Percentiles rank a stretch among this genome's conserved stretches.
Evolutionary conservation across 1,284 basidiomycete genomes (phyloP).

Genomic region (Heimioporus retisporus): DNA sequence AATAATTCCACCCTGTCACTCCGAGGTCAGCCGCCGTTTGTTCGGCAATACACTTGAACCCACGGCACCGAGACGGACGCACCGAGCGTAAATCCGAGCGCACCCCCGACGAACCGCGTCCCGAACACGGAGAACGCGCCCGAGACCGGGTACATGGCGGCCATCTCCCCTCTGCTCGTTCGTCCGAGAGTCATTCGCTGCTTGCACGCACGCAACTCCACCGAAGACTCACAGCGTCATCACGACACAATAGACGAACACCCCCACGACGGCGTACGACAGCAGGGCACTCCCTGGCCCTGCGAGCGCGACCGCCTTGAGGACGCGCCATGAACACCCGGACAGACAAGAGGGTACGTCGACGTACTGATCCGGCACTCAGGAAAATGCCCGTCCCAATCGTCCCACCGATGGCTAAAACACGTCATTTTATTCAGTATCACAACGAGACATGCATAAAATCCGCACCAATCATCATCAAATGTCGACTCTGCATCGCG

Average conservation of each 20-base stretch:
- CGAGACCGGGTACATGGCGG: slow-evolving; percentile 56
- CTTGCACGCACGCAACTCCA: neutral
- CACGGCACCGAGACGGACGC: slow-evolving; percentile 7
- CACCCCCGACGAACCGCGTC: slow-evolving; percentile 58
- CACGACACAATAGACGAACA: slow-evolving; percentile 66
- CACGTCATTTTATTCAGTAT: neutral
- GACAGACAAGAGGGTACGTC: neutral
- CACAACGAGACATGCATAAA: neutral
- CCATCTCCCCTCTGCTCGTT: slow-evolving; percentile 51
- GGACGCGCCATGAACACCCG: neutral
- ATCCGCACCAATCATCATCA: slow-evolving; percentile 55
- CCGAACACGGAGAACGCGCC: slow-evolving; percentile 64
- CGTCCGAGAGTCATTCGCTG: too few relatives aligned
- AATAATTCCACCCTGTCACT: slow-evolving; percentile 60
- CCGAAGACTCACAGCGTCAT: slow-evolving; percentile 53
- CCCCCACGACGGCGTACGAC: slow-evolving; percentile 59
- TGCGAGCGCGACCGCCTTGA: slow-evolving; percentile 53
- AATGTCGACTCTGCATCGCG: slow-evolving; percentile 51
- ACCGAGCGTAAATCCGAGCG: slow-evolving; percentile 65
- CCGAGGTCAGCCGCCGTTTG: slow-evolving; percentile 5
- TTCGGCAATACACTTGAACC: neutral
- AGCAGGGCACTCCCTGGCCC: slow-evolving; percentile 62
- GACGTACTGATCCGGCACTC: slow-evolving; percentile 53
- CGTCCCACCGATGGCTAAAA: slow-evolving; percentile 54
- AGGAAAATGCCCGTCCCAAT: slow-evolving; percentile 59